Base-by-base conservation (phyloP, 306 rosid genomes). In the Ormosia emarginata region DNA sequence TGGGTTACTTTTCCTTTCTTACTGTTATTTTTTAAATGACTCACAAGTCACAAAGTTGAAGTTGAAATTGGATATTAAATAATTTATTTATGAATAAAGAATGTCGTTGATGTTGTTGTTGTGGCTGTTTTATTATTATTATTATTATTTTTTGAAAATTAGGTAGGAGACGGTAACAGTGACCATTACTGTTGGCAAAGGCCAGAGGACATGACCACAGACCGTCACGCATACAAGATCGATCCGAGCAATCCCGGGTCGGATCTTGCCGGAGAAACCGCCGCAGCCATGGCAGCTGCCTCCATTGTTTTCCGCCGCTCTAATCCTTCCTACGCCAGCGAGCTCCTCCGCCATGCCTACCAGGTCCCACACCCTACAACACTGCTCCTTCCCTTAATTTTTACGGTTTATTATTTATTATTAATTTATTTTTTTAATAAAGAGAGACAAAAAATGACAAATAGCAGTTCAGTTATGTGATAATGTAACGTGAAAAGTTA, bases 101-200 rank as follows among this genome's bases (percentile, higher is more conserved):
- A 75, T 61, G 64, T 75, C 50, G 75, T 43, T 82, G 63, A 50
- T 78, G 34, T 44, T n/a, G 44, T 82, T 5, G 72, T 63, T 68
- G 57, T 67, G 75, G 67, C n/a, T 1, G 24, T 24, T 24, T 24
- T 24, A 0, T 24, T 24, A 0, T 24, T 24, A 0, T 24, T 24
- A 0, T 24, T 24, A 0, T 24, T 24, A 0, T 47, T 18, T 80
- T 74, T 50, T 66, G 69, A 70, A 39, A 7, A 53, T 81, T 86
- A 95, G 99, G 99, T 95, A 74, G 99, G 99, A 86, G 99, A 96
- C 55, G 98, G 99, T 5, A 90, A 91, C 86, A 96, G 74, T 34
- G 99, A 96, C 87, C 99, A 96, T 79, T 88, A 91, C 91, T 96
- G 99, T 85, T 96, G 99, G 99, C 99, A 96, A 82, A 91, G 99